These are phyloP conservation scores for Globisporangium yorkense DNA, from an alignment of 352 stramenopile species.

Conservation along the genomic window DNA sequence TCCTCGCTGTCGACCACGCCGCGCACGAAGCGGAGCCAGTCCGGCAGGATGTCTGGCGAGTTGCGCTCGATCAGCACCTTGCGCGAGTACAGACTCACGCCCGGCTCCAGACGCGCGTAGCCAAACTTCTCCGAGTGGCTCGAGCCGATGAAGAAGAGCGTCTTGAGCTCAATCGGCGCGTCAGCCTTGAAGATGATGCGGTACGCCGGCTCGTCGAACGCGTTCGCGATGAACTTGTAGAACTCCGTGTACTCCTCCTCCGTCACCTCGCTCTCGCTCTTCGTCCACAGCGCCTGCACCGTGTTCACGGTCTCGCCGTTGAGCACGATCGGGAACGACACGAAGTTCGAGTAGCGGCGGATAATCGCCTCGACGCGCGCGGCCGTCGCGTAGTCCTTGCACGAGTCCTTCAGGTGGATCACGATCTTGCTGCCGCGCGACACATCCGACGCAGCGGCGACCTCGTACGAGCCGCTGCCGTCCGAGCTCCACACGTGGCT, in stretches of 20 bases:
- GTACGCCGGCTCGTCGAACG: constrained; percentile 92
- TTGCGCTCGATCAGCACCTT: constrained; percentile 99
- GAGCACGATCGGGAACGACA: constrained; percentile 97
- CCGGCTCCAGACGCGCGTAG: constrained; percentile 92
- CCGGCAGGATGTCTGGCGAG: constrained; percentile 95
- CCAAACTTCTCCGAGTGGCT: constrained; percentile 98
- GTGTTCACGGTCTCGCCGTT: constrained; percentile 98
- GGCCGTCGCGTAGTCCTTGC: constrained; percentile 92
- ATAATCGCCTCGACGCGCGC: constrained; percentile 95
- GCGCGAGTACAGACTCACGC: constrained; percentile 97
- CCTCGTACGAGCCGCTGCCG: constrained; percentile 77
- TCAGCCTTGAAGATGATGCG: constrained; percentile 97
- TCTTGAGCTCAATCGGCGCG: constrained; percentile 98
- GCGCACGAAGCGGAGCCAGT: constrained; percentile 95
- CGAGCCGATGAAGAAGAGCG: constrained; percentile 95
- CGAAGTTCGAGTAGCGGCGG: constrained; percentile 99
- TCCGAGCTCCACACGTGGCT: constrained; percentile 75
- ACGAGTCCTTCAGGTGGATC: constrained; percentile 96
- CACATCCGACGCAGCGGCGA: constrained; percentile 62
- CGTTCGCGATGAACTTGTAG: constrained; percentile 96
- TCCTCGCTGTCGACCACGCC: constrained; percentile 97
- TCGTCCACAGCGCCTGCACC: constrained; percentile 97
- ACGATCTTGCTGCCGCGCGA: constrained; percentile 95
- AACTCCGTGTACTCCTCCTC: constrained; percentile 97
- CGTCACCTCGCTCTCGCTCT: constrained; percentile 92